Evolutionary conservation across 176 grass and related monocot species (phyloP).

Genomic region (Dactylis glomerata): DNA sequence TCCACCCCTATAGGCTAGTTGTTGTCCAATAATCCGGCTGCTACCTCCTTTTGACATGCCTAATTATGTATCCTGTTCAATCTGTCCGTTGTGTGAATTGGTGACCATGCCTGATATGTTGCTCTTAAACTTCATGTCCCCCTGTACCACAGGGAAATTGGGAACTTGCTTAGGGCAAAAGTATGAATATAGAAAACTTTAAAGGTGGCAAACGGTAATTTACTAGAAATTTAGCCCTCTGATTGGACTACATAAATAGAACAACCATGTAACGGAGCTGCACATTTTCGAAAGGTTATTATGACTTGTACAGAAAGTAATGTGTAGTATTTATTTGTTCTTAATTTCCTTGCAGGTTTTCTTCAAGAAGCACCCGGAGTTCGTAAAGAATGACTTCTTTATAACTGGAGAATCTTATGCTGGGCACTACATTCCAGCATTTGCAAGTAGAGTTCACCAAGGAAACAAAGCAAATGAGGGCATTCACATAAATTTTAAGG

Average conservation of each 20-base stretch:
- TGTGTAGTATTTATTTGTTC: background rate
- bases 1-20: background rate
- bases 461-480: conserved; percentile 89
- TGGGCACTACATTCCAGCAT: conserved; percentile 96
- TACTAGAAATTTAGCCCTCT: background rate
- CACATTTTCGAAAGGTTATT: too few species aligned
- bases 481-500: conserved; percentile 92
- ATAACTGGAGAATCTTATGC: conserved; percentile 98
- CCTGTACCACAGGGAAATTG: background rate
- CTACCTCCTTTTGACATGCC: background rate
- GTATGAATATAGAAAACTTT: background rate
- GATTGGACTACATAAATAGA: background rate
- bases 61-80: background rate
- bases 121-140: background rate
- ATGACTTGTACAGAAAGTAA: too few species aligned
- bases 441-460: conserved; percentile 77
- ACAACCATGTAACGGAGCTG: background rate
- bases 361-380: conserved; percentile 82
- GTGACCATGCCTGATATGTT: background rate
- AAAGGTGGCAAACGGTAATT: background rate
- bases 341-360: conserved; percentile 50
- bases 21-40: background rate
- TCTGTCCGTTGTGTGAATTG: background rate
- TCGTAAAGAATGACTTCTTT: conserved; percentile 71
- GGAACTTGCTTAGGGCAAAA: background rate